Base-by-base conservation (phyloP, 2,329 filamentous ascomycete species). In the Stagonosporopsis rhizophila region DNA sequence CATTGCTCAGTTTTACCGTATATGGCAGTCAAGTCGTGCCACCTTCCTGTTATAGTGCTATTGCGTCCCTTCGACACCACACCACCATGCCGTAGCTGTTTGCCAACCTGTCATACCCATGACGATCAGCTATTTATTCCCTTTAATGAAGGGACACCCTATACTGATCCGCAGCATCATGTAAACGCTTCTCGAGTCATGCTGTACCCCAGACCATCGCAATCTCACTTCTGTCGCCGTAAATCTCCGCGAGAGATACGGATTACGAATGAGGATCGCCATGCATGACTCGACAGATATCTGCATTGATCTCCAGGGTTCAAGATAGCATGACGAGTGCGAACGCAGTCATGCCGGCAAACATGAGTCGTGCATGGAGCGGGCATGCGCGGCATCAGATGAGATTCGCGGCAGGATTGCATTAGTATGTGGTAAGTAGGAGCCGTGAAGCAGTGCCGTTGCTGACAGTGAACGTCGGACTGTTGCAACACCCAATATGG, bases 271-370 rank as follows among this genome's bases (percentile, higher is more conserved):
- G 20, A 30, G 8, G 50, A 53, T 53, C 50, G 28, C 6, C 44
- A 23, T 15, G 6, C 42, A 20, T 47, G 50, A 53, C 28, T 53
- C 44, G 25, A 6, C 8, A 22, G 4, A 32, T 7, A 9, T 32
- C 30, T 19, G 7, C 23, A 27, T 25, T 39, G 44, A 48, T 54
- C 23, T 54, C 6, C 51, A 48, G 51, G 44, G 44, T 37, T 12
- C 11, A 4, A n/a, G 22, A 19, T 19, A 40, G n/a, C 39, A 48
- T 41, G 38, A 44, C 44, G 40, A 15, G 23, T 19, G 22, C 28
- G 12, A 6, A 4, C 25, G 7, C 30, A 23, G 22, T 46, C 38
- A 30, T 34, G 12, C 17, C 20, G 27, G 40, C 7, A 28, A 4
- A 9, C 2, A 27, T 28, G 38, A 48, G 38, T 44, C 30, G 28